Conservation (phyloP, 1,139 yeast genomes). For the Casaregolazyma suthepensis region DNA sequence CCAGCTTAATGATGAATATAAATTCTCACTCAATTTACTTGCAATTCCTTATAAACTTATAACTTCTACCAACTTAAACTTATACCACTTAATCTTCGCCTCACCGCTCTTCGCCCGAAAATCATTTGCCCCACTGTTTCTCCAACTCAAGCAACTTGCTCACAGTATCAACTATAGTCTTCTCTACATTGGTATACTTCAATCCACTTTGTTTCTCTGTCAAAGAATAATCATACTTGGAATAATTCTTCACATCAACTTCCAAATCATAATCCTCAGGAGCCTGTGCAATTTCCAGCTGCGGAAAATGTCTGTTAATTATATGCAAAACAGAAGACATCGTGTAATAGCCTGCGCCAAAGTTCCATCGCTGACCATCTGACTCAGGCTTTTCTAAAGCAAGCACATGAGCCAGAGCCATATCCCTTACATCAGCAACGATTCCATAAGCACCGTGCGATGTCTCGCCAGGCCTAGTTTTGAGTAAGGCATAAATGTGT, state of each 20-base stretch:
- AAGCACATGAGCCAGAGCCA: constrained; percentile 45
- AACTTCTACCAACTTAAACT: too few species aligned
- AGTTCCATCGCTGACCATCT: constrained; percentile 40
- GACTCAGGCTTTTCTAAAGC: constrained; percentile 35
- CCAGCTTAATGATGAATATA: too few species aligned
- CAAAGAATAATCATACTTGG: constrained; percentile 15
- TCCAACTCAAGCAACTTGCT: constrained; percentile 10
- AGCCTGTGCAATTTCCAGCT: constrained; percentile 34
- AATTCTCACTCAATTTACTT: too few species aligned
- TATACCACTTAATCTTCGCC: too few species aligned
- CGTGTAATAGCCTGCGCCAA: constrained; percentile 34
- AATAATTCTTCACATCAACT: not conserved
- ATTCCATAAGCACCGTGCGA: constrained; percentile 11
- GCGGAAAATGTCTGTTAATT: constrained; percentile 36
- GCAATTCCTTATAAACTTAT: too few species aligned
- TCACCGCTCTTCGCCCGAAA: too few species aligned
- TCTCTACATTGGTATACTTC: constrained; percentile 14
- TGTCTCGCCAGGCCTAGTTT: constrained; percentile 14
- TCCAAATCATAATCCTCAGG: constrained; percentile 11
- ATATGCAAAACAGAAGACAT: constrained; percentile 34
- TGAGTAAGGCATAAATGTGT: constrained; percentile 19
- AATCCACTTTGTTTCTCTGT: constrained; percentile 17
- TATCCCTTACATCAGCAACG: constrained; percentile 48
- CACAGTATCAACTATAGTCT: constrained; percentile 16
- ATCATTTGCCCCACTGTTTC: constrained; percentile 6